These are phyloP conservation scores for Arthrocladium fulminans DNA, from an alignment of 2,329 filamentous ascomycete species.

Conservation along the genomic window DNA sequence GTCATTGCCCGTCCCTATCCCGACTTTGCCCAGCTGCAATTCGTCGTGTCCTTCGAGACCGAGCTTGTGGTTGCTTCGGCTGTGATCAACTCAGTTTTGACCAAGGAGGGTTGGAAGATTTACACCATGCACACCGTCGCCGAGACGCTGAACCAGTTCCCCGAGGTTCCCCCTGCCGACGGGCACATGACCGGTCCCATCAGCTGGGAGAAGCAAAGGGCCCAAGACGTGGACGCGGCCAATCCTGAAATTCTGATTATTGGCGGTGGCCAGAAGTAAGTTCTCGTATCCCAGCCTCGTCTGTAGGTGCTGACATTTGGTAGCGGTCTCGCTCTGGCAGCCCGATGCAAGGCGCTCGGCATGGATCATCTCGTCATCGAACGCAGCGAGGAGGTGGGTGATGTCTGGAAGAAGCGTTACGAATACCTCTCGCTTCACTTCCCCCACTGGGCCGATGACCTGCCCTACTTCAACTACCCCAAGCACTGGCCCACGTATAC, in stretches of 20 bases:
- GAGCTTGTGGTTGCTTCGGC: slow-evolving; percentile 24
- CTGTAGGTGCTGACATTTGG: slow-evolving; percentile 5
- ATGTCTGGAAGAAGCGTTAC: slow-evolving; percentile 28
- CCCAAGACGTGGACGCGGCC: slow-evolving; percentile 22
- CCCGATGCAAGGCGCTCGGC: slow-evolving; percentile 23
- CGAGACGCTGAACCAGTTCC: slow-evolving; percentile 27
- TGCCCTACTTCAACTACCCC: slow-evolving; percentile 28
- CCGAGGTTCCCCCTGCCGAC: slow-evolving; percentile 24
- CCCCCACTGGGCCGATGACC: slow-evolving; percentile 26
- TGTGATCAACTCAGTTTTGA: slow-evolving; percentile 28
- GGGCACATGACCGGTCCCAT: slow-evolving; percentile 29
- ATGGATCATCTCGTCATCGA: slow-evolving; percentile 28
- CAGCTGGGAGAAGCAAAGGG: slow-evolving; percentile 28
- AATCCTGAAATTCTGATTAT: slow-evolving; percentile 23
- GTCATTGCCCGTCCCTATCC: slow-evolving; percentile 24
- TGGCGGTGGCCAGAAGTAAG: slow-evolving; percentile 25
- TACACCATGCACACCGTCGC: slow-evolving; percentile 30
- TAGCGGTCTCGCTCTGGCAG: slow-evolving; percentile 23
- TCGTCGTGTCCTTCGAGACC: slow-evolving; percentile 28
- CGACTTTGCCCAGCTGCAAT: slow-evolving; percentile 26
- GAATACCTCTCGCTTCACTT: slow-evolving; percentile 28
- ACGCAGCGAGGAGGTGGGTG: slow-evolving; percentile 23
- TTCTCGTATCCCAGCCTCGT: no score
- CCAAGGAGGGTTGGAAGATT: slow-evolving; percentile 28
- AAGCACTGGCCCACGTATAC: slow-evolving; percentile 28